phyloP scores from a whole-genome alignment of 2,329 filamentous ascomycete species.

The Diaporthe sp. region DNA sequence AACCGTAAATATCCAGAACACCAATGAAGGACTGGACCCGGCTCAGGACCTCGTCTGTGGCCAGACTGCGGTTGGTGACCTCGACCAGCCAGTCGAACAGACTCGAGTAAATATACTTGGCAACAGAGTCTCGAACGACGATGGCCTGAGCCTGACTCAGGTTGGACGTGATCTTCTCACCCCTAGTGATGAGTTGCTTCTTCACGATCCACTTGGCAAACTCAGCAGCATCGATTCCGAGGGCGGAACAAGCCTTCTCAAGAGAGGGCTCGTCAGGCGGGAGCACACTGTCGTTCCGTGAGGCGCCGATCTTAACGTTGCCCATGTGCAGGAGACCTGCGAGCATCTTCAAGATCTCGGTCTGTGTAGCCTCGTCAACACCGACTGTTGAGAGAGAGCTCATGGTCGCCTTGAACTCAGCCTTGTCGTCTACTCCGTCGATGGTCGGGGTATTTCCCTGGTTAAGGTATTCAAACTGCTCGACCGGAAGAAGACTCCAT shows the following conservation, averaged over 20 bases:
- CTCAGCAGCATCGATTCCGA: conserved; percentile 87
- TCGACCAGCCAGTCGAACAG: conserved; percentile 99
- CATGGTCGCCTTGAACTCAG: conserved; percentile 90
- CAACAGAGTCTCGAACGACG: conserved; percentile 96
- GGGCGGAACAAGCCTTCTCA: conserved; percentile 82
- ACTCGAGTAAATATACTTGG: conserved; percentile 98
- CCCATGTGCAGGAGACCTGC: conserved; percentile 93
- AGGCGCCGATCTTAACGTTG: conserved; percentile 95
- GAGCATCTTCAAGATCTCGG: conserved; percentile 89
- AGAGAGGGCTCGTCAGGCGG: conserved; percentile 85
- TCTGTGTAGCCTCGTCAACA: conserved; percentile 79
- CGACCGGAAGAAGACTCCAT: conserved; percentile 82
- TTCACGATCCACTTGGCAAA: conserved; percentile 99
- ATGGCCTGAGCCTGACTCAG: conserved; percentile 92
- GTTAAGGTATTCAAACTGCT: conserved; percentile 96
- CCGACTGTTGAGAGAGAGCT: conserved; percentile 90
- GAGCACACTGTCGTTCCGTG: conserved; percentile 88
- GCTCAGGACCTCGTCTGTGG: conserved; percentile 86
- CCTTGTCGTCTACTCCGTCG: conserved; percentile 94
- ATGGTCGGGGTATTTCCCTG: conserved; percentile 93
- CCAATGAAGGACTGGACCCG: conserved; percentile 93
- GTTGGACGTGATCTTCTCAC: conserved; percentile 98
- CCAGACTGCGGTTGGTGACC: conserved; percentile 90
- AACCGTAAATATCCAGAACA: conserved; percentile 98
- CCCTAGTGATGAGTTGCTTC: conserved; percentile 96